A percentile compares a stretch with the other conserved stretches of the same genome.
Evolutionary conservation across 2,329 filamentous ascomycete genomes (phyloP).

Genomic region (Diaporthe longicolla): DNA sequence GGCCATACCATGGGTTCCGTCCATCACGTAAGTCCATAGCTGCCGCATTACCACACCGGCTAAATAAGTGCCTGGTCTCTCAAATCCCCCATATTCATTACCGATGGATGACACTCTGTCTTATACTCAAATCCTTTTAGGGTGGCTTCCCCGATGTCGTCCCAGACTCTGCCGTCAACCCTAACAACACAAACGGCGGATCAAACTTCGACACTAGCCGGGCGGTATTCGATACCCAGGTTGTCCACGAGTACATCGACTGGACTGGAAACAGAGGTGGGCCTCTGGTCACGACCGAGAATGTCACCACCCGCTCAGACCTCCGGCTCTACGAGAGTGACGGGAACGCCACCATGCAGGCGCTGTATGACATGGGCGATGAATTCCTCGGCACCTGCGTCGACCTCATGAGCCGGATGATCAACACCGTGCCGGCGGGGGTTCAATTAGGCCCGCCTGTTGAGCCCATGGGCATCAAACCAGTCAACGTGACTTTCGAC

Average conservation of each 20-base stretch:
- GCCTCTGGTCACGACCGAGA: slow-evolving; percentile 26
- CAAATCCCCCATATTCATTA: no score
- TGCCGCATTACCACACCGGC: no score
- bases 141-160: slow-evolving; percentile 29
- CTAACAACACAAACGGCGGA: slow-evolving; percentile 25
- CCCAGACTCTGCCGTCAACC: slow-evolving; percentile 7
- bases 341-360: slow-evolving; percentile 48
- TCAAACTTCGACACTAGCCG: slow-evolving; percentile 25
- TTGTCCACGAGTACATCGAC: slow-evolving; percentile 34
- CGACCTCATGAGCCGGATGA: slow-evolving; percentile 47
- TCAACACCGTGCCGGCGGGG: slow-evolving; percentile 48
- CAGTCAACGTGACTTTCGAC: slow-evolving; percentile 20
- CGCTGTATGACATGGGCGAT: slow-evolving; percentile 46
- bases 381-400: slow-evolving; percentile 47
- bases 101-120: no score
- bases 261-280: slow-evolving; percentile 19
- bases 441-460: slow-evolving; percentile 41
- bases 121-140: no score
- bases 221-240: neutral
- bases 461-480: neutral
- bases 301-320: slow-evolving; percentile 44
- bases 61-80: no score
- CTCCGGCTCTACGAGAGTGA: slow-evolving; percentile 49
- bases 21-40: slow-evolving; percentile 49
- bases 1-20: slow-evolving; percentile 50